phyloP scores from a whole-genome alignment of 2,329 filamentous ascomycete species.

The Clarireedia paspali region DNA sequence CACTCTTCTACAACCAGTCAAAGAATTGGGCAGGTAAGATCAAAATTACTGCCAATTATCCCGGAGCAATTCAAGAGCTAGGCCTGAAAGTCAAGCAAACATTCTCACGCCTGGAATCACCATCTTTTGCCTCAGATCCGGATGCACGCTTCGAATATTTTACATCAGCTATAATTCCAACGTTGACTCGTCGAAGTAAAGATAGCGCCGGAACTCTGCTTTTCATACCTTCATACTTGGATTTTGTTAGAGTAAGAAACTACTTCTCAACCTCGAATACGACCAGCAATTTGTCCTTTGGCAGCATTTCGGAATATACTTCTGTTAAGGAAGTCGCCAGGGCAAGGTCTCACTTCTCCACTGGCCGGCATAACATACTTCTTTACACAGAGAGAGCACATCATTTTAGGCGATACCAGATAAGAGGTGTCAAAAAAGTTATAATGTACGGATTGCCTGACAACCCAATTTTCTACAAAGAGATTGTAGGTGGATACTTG shows the following conservation, averaged over 20 bases:
- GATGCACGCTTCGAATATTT: constrained; percentile 91
- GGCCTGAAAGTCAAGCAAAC: constrained; percentile 72
- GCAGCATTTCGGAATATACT: constrained; percentile 83
- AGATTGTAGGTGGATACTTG: constrained; percentile 64
- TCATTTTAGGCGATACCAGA: constrained; percentile 83
- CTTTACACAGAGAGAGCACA: constrained; percentile 95
- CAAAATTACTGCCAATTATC: constrained; percentile 61
- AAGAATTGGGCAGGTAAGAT: constrained; percentile 74
- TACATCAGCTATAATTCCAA: constrained; percentile 69
- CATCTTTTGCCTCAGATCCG: constrained; percentile 66
- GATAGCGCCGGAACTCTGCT: constrained; percentile 67
- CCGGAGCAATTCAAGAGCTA: constrained; percentile 66
- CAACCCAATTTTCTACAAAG: constrained; percentile 73
- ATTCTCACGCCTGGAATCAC: constrained; percentile 76
- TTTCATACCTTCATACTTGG: constrained; percentile 88
- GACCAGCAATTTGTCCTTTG: constrained; percentile 58
- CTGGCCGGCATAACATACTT: constrained; percentile 71
- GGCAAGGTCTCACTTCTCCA: constrained; percentile 80
- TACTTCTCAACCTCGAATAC: constrained; percentile 68
- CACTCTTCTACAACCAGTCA: constrained; percentile 67
- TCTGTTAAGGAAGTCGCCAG: constrained; percentile 70
- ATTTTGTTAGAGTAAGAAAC: constrained; percentile 90
- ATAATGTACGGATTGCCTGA: constrained; percentile 88
- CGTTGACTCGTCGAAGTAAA: constrained; percentile 60
- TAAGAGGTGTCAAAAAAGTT: constrained; percentile 76